Evolutionary conservation across 805 yeast genomes (phyloP), one percentile per base, ranked within the genome.

Genomic region (Cyberlindnera mycetangii): DNA sequence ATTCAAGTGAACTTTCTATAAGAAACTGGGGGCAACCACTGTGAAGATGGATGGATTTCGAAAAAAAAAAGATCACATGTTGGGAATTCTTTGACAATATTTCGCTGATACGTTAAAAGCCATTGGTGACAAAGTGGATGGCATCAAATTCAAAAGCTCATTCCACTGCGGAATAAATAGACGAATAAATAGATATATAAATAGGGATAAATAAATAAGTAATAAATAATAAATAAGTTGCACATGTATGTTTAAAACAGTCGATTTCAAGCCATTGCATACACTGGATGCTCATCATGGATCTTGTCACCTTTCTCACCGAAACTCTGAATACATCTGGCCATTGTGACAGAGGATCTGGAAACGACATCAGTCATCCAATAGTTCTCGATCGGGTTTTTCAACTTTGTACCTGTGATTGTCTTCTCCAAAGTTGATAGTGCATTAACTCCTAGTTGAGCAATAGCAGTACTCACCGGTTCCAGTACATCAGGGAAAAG

Each of bases 301-400:
- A 71, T 65, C 63, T 81, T 81, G 52, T 80, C 86, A 52, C 79
- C 70, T 67, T 79, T 76, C 45, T 83, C 76, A 42, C 87, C 87
- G 60, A 83, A 81, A 45, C 83, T 70, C 43, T 83, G 75, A 48
- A 89, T 81, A 72, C 95, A 85, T 69, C 77, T 83, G 33, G 95
- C 95, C 95, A 87, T 88, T 24, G 95, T 88, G 53, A 89, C 87
- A 39, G 95, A 87, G 45, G 87, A 79, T 72, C 95, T 78, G 19
- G 95, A 83, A 54, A 87, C 83, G 50, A 85, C 87, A 65, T 88
- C 92, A 28, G 96, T 87, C 75, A 87, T 84, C 73, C 88, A 87
- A 66, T 85, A 87, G 78, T 87, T 85, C 55, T 78, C 78, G 60
- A 87, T 81, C 46, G 89, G 89, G 65, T 83, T 81, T 65, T 72